A percentile compares a stretch with the other conserved stretches of the same genome.
These are phyloP conservation scores for Rhizoclosmatium globosum DNA, from an alignment of 192 early-diverging fungal genomes.

Conservation along the genomic window DNA sequence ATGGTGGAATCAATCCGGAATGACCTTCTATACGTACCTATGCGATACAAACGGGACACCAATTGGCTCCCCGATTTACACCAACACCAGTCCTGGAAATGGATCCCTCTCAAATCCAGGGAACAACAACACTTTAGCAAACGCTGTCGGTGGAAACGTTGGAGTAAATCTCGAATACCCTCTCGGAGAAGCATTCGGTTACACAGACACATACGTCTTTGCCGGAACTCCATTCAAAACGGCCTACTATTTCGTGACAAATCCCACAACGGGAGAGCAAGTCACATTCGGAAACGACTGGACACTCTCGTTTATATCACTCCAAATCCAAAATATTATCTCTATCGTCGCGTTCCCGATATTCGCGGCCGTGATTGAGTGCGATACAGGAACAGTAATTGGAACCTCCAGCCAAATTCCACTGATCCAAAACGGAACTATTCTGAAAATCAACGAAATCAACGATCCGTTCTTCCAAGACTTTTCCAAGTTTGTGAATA, in stretches of 20 bases:
- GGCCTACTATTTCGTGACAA: background rate
- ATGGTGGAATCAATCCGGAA: too few relatives aligned
- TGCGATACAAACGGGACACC: background rate
- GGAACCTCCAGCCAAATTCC: background rate
- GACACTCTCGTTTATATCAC: background rate
- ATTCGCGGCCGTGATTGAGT: background rate
- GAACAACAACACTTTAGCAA: background rate
- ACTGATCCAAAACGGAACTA: background rate
- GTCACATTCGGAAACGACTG: slow-evolving; percentile 6
- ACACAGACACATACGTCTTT: background rate
- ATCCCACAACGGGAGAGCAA: background rate
- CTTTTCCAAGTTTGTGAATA: background rate
- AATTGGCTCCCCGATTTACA: background rate
- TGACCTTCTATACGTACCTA: background rate
- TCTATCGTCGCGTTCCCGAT: background rate
- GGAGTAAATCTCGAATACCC: background rate
- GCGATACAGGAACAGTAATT: background rate
- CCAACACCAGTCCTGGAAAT: background rate
- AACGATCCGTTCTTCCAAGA: background rate
- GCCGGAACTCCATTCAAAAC: background rate
- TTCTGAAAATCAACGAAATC: background rate
- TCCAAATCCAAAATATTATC: background rate
- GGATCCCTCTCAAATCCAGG: slow-evolving; percentile 1
- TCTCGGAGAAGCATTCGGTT: background rate
- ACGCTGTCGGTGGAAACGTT: background rate